Percentiles rank a stretch among this genome's conserved stretches.
Conservation (phyloP, 768 basidiomycete genomes). For the Astraeus odoratus region DNA sequence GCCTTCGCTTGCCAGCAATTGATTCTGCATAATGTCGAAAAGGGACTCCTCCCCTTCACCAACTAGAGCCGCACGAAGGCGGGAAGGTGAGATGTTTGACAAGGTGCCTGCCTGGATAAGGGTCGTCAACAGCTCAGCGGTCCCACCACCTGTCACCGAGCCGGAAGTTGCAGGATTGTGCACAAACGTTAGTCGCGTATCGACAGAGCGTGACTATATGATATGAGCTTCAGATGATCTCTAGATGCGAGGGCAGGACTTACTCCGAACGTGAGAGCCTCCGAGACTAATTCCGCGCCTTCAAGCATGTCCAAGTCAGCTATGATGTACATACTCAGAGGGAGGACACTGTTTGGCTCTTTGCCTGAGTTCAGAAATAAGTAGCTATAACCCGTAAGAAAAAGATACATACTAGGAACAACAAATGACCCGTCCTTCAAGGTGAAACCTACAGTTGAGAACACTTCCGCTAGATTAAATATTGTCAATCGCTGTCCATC, state of each 20-base stretch:
- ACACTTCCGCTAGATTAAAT: conserved; percentile 26
- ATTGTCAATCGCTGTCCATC: conserved; percentile 11
- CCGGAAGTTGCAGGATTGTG: conserved; percentile 51
- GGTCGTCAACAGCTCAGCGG: conserved; percentile 44
- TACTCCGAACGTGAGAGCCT: conserved; percentile 63
- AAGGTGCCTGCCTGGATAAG: conserved; percentile 39
- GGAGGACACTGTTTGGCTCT: conserved; percentile 15
- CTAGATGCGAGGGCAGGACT: conserved; percentile 11
- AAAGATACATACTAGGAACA: conserved; percentile 47
- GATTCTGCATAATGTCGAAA: conserved; percentile 35
- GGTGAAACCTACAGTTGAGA: conserved; percentile 33
- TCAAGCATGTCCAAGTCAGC: conserved; percentile 67
- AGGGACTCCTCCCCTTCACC: conserved; percentile 12
- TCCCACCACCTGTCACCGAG: conserved; percentile 5
- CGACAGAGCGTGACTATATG: conserved; percentile 37
- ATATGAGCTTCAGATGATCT: conserved; percentile 1
- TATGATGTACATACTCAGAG: conserved; percentile 56
- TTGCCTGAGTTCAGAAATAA: conserved; percentile 8
- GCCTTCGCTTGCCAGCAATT: conserved; percentile 26
- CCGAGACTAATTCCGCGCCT: conserved; percentile 53
- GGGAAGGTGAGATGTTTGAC: conserved; percentile 16
- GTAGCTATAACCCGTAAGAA: neutral
- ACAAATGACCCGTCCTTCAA: conserved; percentile 44
- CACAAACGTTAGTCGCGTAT: conserved; percentile 64
- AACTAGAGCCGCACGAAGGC: conserved; percentile 11